Base-by-base conservation (phyloP, 768 basidiomycete genomes). In the Tricholomella constricta region DNA sequence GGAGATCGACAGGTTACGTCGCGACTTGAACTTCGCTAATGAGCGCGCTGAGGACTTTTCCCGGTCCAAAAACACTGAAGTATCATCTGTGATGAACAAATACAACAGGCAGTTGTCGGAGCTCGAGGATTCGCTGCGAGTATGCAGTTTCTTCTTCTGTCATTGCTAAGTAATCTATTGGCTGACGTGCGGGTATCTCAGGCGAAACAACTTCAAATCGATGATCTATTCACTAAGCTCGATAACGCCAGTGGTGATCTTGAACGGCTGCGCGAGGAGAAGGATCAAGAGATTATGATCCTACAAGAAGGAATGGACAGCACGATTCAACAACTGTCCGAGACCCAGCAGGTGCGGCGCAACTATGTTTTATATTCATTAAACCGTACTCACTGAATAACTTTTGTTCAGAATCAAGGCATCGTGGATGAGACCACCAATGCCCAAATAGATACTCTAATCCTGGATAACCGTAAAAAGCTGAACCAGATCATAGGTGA, bases 31-130 rank as follows among this genome's bases (percentile, higher is more conserved):
- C 62, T 98, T 97, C 65, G 94, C 97, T 6, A 96, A 97, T 63
- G 97, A 99, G 72, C 88, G 96, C n/a, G 94, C 94, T 2, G 95
- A 98, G 60, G 97, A 99, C 65, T 84, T 91, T 0, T 80, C 89
- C 10, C 83, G 95, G 20, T 86, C 89, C 52, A 98, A 96, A 80
- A 94, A 86, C 70, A 88, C 91, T 1, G 96, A 98, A 67, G 91
- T 97, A 17, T 93, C 95, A 2, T 73, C 75, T 53, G 83, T 99
- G 56, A 80, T 98, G 71, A 69, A 81, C 62, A 97, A 94, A 71
- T 98, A 98, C 75, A 98, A 98, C 72, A 81, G 97, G 51, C 97
- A 99, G 69, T 74, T 99, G 37, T 85, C 86, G 26, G 97, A 99
- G 66, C 82, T 99, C n/a, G 97, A 99, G 73, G 92, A 95, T 62